Evolutionary conservation across 163 green algal species (phyloP).

Genomic region (Chlamydomonas reinhardtii): DNA sequence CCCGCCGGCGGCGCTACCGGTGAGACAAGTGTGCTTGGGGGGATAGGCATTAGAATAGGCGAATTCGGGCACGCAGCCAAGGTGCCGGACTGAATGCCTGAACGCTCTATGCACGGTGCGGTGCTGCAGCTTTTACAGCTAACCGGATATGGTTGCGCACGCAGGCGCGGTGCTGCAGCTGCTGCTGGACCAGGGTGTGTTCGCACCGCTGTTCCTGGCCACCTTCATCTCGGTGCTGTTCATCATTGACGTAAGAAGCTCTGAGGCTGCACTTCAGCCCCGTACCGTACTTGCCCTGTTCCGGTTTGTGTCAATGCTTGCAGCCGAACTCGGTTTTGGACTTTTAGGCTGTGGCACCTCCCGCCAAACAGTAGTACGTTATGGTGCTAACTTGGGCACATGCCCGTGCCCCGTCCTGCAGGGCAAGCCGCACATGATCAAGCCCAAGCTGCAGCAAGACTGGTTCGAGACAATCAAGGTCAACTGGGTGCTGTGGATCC

Average conservation of each 20-base stretch:
- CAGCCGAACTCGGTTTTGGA: too few species aligned
- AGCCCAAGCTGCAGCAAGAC: conserved; percentile 86
- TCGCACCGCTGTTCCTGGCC: conserved; percentile 89
- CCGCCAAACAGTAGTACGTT: too few species aligned
- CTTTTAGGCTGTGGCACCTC: too few species aligned
- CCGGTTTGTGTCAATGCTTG: too few species aligned
- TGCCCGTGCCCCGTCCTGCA: conserved; percentile 47
- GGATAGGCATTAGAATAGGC: too few species aligned
- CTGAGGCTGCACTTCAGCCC: too few species aligned
- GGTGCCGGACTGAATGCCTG: too few species aligned
- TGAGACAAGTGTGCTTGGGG: background rate
- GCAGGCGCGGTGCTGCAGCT: conserved; percentile 68
- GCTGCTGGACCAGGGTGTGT: conserved; percentile 88
- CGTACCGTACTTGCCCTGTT: too few species aligned
- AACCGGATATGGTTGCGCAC: background rate
- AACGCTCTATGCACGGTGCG: too few species aligned
- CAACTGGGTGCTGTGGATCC: conserved; percentile 97
- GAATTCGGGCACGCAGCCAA: too few species aligned
- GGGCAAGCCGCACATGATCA: conserved; percentile 68
- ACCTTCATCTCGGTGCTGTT: conserved; percentile 79
- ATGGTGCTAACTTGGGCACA: too few species aligned
- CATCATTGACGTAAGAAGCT: conserved; percentile 63
- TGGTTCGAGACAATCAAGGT: conserved; percentile 75
- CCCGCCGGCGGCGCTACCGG: conserved; percentile 19
- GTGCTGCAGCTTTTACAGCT: too few species aligned